Conservation (phyloP, 2,329 filamentous ascomycete species). For the Sarocladiaceae sp. region DNA sequence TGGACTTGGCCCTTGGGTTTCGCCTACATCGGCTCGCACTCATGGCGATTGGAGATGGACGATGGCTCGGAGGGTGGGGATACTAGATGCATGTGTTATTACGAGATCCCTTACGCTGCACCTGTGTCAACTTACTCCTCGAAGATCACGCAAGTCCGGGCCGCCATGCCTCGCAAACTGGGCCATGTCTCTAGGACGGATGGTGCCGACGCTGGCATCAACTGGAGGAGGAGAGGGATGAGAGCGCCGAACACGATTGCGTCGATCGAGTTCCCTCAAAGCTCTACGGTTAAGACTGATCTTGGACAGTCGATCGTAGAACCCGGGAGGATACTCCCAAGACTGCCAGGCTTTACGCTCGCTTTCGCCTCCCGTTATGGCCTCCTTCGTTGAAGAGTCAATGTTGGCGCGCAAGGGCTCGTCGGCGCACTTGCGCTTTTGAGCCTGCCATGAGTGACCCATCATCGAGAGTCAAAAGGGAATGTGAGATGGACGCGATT, state of each 20-base stretch:
- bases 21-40: conserved; percentile 13
- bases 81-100: not conserved
- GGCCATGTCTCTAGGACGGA: conserved; percentile 11
- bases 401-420: too few species aligned
- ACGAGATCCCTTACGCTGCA: not conserved
- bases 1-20: conserved; percentile 14
- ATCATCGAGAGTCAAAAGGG: too few species aligned
- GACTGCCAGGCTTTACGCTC: not conserved
- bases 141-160: conserved; percentile 19
- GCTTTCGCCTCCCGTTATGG: not conserved
- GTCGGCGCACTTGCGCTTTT: too few species aligned
- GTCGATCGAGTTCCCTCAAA: not conserved
- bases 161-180: conserved; percentile 21
- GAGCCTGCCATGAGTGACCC: too few species aligned
- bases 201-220: not conserved
- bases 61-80: not conserved
- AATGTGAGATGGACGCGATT: too few species aligned
- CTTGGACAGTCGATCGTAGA: not conserved
- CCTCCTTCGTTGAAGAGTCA: not conserved
- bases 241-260: not conserved
- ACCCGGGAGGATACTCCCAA: not conserved
- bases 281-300: not conserved
- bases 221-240: not conserved
- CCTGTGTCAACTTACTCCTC: conserved; percentile 15
- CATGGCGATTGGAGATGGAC: conserved; percentile 10